These are phyloP conservation scores for Debaryomyces prosopidis DNA, from an alignment of 805 yeast species.

Conservation along the genomic window DNA sequence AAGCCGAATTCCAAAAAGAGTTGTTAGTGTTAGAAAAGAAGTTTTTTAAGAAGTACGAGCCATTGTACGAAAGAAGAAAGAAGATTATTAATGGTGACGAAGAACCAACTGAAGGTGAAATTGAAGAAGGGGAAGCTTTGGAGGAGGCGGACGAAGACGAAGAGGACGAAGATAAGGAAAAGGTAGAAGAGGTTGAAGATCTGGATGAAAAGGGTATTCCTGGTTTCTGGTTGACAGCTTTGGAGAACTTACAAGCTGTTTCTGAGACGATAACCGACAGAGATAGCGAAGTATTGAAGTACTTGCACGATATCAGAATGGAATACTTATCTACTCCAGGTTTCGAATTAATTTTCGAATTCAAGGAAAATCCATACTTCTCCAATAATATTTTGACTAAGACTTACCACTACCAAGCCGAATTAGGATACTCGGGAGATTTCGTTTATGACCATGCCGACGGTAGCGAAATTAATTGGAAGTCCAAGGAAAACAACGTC, in stretches of 20 bases:
- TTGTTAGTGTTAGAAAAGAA: conserved; percentile 82
- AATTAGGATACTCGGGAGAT: conserved; percentile 92
- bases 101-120: conserved; percentile 79
- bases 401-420: conserved; percentile 91
- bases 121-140: conserved; percentile 73
- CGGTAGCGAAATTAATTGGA: conserved; percentile 86
- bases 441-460: conserved; percentile 96
- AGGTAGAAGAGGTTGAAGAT: conserved; percentile 38
- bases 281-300: conserved; percentile 79
- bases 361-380: conserved; percentile 74
- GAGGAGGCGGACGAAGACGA: conserved; percentile 54
- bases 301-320: conserved; percentile 69
- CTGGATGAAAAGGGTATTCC: conserved; percentile 74
- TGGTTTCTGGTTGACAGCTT: conserved; percentile 93
- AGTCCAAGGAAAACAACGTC: conserved; percentile 73
- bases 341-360: conserved; percentile 81
- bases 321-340: conserved; percentile 86
- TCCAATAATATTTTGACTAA: conserved; percentile 71
- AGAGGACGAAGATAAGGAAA: conserved; percentile 45
- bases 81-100: conserved; percentile 67
- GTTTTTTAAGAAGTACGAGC: conserved; percentile 69
- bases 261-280: conserved; percentile 86
- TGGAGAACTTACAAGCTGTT: conserved; percentile 80
- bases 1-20: conserved; percentile 89
- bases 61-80: conserved; percentile 73